phyloP scores from a whole-genome alignment of 306 rosid genomes.

The Ormosia emarginata region DNA sequence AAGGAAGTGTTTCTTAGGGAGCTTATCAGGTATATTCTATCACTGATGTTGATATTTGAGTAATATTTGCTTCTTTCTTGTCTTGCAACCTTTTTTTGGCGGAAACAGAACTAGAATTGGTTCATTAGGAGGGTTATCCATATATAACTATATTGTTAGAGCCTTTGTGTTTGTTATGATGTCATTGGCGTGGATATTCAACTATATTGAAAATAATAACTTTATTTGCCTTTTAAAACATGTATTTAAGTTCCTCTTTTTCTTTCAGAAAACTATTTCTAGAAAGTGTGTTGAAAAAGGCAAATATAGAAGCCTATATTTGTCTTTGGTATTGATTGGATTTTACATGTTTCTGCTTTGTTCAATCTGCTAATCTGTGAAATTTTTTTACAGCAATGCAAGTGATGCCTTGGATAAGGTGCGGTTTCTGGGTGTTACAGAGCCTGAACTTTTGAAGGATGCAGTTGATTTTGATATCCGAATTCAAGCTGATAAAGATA shows the following conservation, averaged over 20 bases:
- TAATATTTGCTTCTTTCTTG: neutral
- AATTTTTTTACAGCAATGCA: conserved; percentile 66
- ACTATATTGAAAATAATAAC: neutral
- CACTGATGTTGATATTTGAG: neutral
- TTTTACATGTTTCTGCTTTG: neutral
- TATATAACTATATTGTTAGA: neutral
- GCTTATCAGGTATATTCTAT: conserved; percentile 69
- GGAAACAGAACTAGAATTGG: neutral
- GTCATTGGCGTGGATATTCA: neutral
- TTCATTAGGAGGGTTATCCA: neutral
- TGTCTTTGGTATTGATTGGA: neutral
- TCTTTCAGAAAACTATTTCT: neutral
- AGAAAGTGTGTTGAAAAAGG: neutral
- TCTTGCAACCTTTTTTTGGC: neutral
- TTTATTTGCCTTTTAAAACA: neutral
- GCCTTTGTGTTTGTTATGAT: neutral
- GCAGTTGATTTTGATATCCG: conserved; percentile 78
- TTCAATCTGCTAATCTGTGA: neutral
- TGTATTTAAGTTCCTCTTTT: neutral
- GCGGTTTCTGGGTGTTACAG: conserved; percentile 83
- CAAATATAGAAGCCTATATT: neutral
- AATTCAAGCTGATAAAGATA: conserved; percentile 78
- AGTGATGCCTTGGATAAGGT: conserved; percentile 99
- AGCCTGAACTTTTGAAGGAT: conserved; percentile 71
- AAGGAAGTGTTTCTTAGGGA: conserved; percentile 97